Evolutionary conservation across 2,329 filamentous ascomycete species (phyloP).

Genomic region (Trichoderma koningii): DNA sequence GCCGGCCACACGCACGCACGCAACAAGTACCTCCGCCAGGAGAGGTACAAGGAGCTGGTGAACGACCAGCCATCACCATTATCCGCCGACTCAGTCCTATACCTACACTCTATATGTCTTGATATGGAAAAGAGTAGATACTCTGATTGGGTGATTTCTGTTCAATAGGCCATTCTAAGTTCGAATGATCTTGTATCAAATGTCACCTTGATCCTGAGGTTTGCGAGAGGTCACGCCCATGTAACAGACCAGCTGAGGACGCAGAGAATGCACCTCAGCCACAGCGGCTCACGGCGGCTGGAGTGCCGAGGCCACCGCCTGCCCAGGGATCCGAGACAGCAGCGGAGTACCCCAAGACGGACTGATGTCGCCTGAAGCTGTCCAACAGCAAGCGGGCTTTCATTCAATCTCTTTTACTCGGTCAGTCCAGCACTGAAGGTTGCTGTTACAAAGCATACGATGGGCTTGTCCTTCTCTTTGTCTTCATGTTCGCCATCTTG

Average conservation of each 20-base stretch:
- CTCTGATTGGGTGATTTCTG: too few species aligned
- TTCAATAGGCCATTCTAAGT: too few species aligned
- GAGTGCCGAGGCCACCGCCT: background rate
- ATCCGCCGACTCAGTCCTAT: too few species aligned
- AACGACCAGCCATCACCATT: background rate
- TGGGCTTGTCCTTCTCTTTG: too few species aligned
- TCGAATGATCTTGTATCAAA: too few species aligned
- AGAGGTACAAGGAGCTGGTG: conserved; percentile 16
- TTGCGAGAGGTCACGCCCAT: too few species aligned
- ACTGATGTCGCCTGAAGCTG: background rate
- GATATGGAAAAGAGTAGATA: too few species aligned
- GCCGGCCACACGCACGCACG: too few species aligned
- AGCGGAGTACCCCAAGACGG: background rate
- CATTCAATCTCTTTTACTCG: background rate
- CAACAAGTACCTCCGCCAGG: conserved; percentile 19
- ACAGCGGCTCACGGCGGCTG: background rate
- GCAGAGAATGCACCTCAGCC: background rate
- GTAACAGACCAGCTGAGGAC: too few species aligned
- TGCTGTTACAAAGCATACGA: background rate
- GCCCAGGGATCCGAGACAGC: background rate
- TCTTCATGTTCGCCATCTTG: too few species aligned
- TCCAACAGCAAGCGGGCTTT: background rate
- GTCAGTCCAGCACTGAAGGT: background rate
- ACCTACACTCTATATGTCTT: too few species aligned
- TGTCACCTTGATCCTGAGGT: too few species aligned